Evolutionary conservation across 805 yeast species (phyloP), one percentile per base, ranked within the genome.

Genomic region (Candida sphagnicola): DNA sequence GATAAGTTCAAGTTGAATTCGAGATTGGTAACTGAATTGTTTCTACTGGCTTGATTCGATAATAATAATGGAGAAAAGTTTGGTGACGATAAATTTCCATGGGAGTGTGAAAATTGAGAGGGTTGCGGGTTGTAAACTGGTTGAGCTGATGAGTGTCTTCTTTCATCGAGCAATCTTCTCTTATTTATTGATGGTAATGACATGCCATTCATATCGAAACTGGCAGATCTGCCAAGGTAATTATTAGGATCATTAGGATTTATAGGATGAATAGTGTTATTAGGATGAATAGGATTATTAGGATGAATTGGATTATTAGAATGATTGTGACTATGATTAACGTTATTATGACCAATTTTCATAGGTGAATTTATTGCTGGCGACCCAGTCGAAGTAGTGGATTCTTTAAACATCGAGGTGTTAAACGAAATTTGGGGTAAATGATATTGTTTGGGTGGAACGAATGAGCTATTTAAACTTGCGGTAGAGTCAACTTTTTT

Each of bases 361-460:
- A 21, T 33, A 12, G 40, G 35, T 12, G 18, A 15, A 28, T 23
- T 18, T 30, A 30, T 30, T 12, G 34, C 26, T 2, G 29, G 34
- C 4, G 38, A 36, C 30, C 5, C 38, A 29, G 12, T 37, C 16
- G 19, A 34, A 32, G 32, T 39, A 21, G 18, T 39, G 46, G 14
- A 45, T 42, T 37, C 55, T 56, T 33, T 33, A 44, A 68, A 68
- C 61, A 68, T 67, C 4, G 67, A 57, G 2, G 73, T 67, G 38
- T 68, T 68, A 53, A 68, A 68, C 10, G 71, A 55, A 19, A 68
- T 62, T 37, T 54, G 57, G 5, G 68, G 65, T 37, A 56, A 30
- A 16, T 33, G 35, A 23, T 33, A 33, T 21, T 14, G 34, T 21
- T 33, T 33, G 24, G 26, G 34, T 15, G 43, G 51, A 5, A 45